These are phyloP conservation scores for Halteria grandinella DNA, from an alignment of 73 alveolate species.

Conservation along the genomic window DNA sequence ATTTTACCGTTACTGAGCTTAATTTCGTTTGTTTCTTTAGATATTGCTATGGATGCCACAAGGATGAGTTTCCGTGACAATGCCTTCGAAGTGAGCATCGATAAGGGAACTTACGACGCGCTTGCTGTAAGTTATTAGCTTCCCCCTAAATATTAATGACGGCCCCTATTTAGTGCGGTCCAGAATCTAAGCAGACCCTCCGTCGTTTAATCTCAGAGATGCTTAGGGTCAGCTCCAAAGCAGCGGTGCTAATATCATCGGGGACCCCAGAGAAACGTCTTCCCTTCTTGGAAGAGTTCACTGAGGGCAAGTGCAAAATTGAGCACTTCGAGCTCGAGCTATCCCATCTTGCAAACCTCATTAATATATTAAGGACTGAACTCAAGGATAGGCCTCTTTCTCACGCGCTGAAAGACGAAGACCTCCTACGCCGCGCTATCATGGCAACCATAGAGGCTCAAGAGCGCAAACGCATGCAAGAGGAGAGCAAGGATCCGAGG, in stretches of 20 bases:
- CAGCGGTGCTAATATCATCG: conserved; percentile 24
- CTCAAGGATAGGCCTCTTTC: conserved; percentile 57
- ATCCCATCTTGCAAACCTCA: conserved; percentile 34
- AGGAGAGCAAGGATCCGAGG: conserved; percentile 46
- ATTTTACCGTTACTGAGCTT: too few species aligned
- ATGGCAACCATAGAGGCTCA: conserved; percentile 3
- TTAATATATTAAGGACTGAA: conserved; percentile 56
- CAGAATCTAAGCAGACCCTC: neutral
- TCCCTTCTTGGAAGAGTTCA: neutral
- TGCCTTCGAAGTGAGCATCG: conserved; percentile 61
- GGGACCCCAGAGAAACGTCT: conserved; percentile 57
- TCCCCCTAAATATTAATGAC: neutral
- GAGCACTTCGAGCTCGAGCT: conserved; percentile 29
- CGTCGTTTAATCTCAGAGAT: conserved; percentile 36
- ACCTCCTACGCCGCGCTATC: conserved; percentile 37
- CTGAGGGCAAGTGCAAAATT: conserved; percentile 8
- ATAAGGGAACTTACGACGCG: conserved; percentile 78
- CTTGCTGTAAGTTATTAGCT: conserved; percentile 60
- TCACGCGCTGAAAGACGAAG: conserved; percentile 51
- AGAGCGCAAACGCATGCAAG: conserved; percentile 1
- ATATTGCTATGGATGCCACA: conserved; percentile 60
- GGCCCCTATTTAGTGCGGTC: conserved; percentile 32
- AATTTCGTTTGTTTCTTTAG: too few species aligned
- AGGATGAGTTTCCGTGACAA: conserved; percentile 43
- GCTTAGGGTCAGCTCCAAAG: conserved; percentile 45